phyloP scores from a whole-genome alignment of 306 rosid species.

The Pterocarpus macrocarpus region DNA sequence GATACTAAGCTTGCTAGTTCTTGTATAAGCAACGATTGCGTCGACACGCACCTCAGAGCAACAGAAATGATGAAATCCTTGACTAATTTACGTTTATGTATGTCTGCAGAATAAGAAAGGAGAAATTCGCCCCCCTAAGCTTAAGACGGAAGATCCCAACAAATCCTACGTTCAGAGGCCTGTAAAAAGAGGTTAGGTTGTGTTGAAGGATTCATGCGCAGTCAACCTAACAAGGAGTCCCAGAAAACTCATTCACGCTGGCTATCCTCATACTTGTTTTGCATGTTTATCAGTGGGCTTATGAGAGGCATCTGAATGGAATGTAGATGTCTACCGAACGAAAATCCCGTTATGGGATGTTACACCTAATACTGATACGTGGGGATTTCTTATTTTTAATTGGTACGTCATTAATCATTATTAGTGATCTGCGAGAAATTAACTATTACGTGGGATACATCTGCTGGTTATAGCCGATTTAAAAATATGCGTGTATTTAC shows the following conservation, averaged over 20 bases:
- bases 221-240: conserved; percentile 24
- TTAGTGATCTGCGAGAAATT: not conserved
- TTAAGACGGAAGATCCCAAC: conserved; percentile 98
- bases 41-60: not conserved
- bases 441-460: not conserved
- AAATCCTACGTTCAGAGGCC: conserved; percentile 98
- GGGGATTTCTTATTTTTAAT: conserved; percentile 25
- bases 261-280: conserved; percentile 48
- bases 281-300: conserved; percentile 46
- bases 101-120: conserved; percentile 85
- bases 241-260: conserved; percentile 37
- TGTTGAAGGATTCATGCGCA: conserved; percentile 10
- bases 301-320: conserved; percentile 39
- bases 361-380: not conserved
- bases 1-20: conserved; percentile 39
- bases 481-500: not conserved
- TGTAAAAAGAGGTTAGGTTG: conserved; percentile 81
- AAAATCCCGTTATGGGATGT: conserved; percentile 33
- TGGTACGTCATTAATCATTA: not conserved
- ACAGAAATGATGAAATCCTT: not conserved
- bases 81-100: not conserved
- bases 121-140: conserved; percentile 96
- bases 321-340: conserved; percentile 38
- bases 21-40: not conserved
- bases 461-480: not conserved